Conservation (phyloP, 208 protist genomes). For the Crithidia expoeki region DNA sequence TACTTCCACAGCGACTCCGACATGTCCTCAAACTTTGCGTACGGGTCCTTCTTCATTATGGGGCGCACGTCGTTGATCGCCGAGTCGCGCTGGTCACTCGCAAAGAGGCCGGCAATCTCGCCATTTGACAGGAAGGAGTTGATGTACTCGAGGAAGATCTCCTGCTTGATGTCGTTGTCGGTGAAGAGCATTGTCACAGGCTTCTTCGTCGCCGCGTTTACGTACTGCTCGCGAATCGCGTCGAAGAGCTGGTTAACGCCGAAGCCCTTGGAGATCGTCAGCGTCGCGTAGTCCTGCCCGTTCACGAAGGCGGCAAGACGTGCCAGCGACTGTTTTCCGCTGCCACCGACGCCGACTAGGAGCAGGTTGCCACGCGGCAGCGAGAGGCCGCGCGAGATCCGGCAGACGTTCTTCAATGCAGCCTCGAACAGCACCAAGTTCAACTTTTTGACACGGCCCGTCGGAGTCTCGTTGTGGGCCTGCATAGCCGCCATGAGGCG, state of each 20-base stretch:
- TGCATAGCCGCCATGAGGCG: slow-evolving; percentile 83
- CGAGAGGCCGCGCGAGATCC: slow-evolving; percentile 92
- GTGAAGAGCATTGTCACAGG: slow-evolving; percentile 97
- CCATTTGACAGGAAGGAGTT: slow-evolving; percentile 96
- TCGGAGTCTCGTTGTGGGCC: slow-evolving; percentile 87
- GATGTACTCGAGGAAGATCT: slow-evolving; percentile 98
- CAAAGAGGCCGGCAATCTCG: slow-evolving; percentile 97
- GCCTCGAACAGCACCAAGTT: slow-evolving; percentile 96
- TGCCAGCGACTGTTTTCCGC: slow-evolving; percentile 93
- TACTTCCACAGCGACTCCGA: slow-evolving; percentile 96
- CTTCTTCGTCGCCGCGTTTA: slow-evolving; percentile 77
- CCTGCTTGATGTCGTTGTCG: slow-evolving; percentile 98
- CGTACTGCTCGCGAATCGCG: slow-evolving; percentile 93
- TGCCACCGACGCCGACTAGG: slow-evolving; percentile 94
- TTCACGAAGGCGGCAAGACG: slow-evolving; percentile 91
- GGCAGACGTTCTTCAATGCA: slow-evolving; percentile 94
- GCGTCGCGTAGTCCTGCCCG: slow-evolving; percentile 87
- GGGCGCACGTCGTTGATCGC: slow-evolving; percentile 95
- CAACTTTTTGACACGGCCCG: slow-evolving; percentile 87
- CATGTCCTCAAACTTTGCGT: slow-evolving; percentile 95
- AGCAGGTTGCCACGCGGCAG: slow-evolving; percentile 94
- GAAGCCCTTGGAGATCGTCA: slow-evolving; percentile 94
- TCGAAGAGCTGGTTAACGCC: slow-evolving; percentile 94
- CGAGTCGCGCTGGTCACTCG: slow-evolving; percentile 96
- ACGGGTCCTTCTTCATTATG: slow-evolving; percentile 95